Conservation (phyloP, 2,329 filamentous ascomycete genomes). For the Colletotrichum sp. region DNA sequence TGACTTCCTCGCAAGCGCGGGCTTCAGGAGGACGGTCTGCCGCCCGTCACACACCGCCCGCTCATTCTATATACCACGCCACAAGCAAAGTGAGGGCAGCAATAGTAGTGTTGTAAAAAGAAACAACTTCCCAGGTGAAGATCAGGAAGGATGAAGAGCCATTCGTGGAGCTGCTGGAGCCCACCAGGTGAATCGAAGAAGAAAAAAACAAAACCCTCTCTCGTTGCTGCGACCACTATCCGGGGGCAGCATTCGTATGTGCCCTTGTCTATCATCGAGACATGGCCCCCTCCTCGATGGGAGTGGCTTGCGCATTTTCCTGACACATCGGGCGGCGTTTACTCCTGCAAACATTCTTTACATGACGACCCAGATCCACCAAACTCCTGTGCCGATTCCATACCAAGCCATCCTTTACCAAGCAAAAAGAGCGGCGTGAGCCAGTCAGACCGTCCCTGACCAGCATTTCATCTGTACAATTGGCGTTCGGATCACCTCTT, state of each 20-base stretch:
- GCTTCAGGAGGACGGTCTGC: background rate
- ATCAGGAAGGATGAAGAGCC: slow-evolving; percentile 2
- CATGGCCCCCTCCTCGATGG: slow-evolving; percentile 16
- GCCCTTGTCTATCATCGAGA: slow-evolving; percentile 20
- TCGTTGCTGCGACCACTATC: slow-evolving; percentile 21
- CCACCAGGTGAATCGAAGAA: slow-evolving; percentile 10
- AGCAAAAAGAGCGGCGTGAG: slow-evolving; percentile 20
- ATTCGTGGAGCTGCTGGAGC: slow-evolving; percentile 5
- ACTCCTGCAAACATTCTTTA: slow-evolving; percentile 22
- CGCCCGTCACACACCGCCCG: background rate
- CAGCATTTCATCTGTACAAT: slow-evolving; percentile 1
- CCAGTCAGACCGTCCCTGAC: slow-evolving; percentile 19
- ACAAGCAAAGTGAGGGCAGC: slow-evolving; percentile 16
- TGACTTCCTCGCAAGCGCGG: slow-evolving; percentile 2
- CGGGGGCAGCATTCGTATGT: slow-evolving; percentile 1
- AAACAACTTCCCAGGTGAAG: slow-evolving; percentile 4
- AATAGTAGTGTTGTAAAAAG: slow-evolving; percentile 10
- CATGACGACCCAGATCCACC: slow-evolving; percentile 21
- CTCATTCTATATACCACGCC: slow-evolving; percentile 17
- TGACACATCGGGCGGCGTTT: slow-evolving; percentile 19
- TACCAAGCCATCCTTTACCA: slow-evolving; percentile 18
- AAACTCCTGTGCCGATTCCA: slow-evolving; percentile 21
- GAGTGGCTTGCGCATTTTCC: slow-evolving; percentile 21
- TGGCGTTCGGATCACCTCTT: slow-evolving; percentile 14
- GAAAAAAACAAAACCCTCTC: slow-evolving; percentile 7